Evolutionary conservation across 192 early-diverging fungal species (phyloP).

Genomic region (Podila epigama): DNA sequence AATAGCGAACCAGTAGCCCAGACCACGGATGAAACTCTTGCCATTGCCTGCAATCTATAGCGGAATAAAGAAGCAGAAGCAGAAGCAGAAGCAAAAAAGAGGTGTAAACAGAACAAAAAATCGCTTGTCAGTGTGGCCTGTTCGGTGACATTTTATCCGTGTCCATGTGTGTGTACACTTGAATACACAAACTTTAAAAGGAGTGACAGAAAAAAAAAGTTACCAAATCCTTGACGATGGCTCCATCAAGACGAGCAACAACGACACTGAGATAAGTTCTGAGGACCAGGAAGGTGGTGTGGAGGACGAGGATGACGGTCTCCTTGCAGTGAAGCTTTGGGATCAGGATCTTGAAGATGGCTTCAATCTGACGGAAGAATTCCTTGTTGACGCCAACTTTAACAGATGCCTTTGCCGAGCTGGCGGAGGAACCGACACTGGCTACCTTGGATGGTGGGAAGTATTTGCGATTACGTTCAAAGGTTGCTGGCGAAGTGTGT

Average conservation of each 20-base stretch:
- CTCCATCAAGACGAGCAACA: slow-evolving; percentile 91
- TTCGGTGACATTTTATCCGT: too few species aligned
- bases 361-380: slow-evolving; percentile 69
- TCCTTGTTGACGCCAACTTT: slow-evolving; percentile 68
- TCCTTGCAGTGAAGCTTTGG: slow-evolving; percentile 84
- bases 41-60: slow-evolving; percentile 78
- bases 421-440: slow-evolving; percentile 25
- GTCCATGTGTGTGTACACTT: too few species aligned
- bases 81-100: too few species aligned
- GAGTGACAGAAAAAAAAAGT: slow-evolving; percentile 4
- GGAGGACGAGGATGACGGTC: slow-evolving; percentile 77
- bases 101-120: not conserved
- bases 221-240: slow-evolving; percentile 95
- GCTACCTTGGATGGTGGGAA: slow-evolving; percentile 50
- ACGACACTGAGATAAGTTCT: slow-evolving; percentile 93
- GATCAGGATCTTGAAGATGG: slow-evolving; percentile 83
- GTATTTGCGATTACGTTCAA: slow-evolving; percentile 53
- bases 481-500: slow-evolving; percentile 41
- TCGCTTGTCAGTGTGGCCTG: not conserved
- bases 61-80: not conserved
- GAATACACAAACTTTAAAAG: not conserved
- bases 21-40: slow-evolving; percentile 75
- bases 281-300: slow-evolving; percentile 87
- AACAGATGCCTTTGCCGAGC: slow-evolving; percentile 35
- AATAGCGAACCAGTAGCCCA: slow-evolving; percentile 92